Evolutionary conservation across 495 filamentous ascomycete genomes (phyloP).

Genomic region (Platismatia glauca): DNA sequence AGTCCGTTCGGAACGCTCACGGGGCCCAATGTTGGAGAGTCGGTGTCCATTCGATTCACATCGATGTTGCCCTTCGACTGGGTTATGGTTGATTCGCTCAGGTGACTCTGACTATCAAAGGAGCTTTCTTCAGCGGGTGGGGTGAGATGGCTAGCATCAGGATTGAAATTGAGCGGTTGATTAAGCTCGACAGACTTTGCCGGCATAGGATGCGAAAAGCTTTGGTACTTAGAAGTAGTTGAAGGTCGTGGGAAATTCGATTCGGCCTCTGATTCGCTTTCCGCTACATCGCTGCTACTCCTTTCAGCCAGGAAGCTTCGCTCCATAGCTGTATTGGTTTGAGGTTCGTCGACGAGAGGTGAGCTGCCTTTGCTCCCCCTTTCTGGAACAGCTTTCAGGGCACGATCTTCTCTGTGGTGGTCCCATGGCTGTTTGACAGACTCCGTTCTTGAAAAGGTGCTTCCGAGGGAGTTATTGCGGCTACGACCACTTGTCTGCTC

Average conservation of each 20-base stretch:
- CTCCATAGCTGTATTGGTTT: slow-evolving; percentile 13
- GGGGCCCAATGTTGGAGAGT: slow-evolving; percentile 78
- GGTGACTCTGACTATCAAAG: slow-evolving; percentile 29
- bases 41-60: slow-evolving; percentile 25
- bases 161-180: slow-evolving; percentile 2
- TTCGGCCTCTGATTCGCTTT: slow-evolving; percentile 20
- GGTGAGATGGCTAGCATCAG: slow-evolving; percentile 12
- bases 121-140: slow-evolving; percentile 21
- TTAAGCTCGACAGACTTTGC: neutral
- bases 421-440: slow-evolving; percentile 28
- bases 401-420: slow-evolving; percentile 12
- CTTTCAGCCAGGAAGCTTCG: slow-evolving; percentile 38
- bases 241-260: slow-evolving; percentile 6
- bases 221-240: slow-evolving; percentile 2
- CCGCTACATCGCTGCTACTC: slow-evolving; percentile 33
- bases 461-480: slow-evolving; percentile 36
- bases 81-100: slow-evolving; percentile 21
- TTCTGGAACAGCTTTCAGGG: slow-evolving; percentile 15
- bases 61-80: slow-evolving; percentile 2
- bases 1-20: slow-evolving; percentile 46
- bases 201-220: neutral
- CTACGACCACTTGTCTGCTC: slow-evolving; percentile 28
- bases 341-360: slow-evolving; percentile 15
- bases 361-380: slow-evolving; percentile 8
- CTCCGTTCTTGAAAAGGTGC: slow-evolving; percentile 38